phyloP scores from a whole-genome alignment of 768 basidiomycete genomes.

The Naganishia kalamii region DNA sequence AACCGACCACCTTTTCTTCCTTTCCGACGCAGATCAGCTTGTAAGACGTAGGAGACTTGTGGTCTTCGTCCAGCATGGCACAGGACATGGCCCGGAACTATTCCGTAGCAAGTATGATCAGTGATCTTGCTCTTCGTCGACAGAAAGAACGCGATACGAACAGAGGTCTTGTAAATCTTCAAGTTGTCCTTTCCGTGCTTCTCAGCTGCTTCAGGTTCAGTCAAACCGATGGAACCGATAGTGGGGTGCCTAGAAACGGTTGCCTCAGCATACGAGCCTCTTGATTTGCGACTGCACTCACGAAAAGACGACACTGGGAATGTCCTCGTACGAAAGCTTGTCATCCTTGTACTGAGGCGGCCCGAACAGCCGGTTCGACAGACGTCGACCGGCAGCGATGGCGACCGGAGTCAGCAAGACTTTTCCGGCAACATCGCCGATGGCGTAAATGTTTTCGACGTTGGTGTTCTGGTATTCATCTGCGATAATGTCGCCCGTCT shows the following conservation, averaged over 20 bases:
- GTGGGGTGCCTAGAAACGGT: slow-evolving; percentile 67
- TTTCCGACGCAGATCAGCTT: slow-evolving; percentile 80
- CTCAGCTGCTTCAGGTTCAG: slow-evolving; percentile 79
- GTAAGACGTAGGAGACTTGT: slow-evolving; percentile 92
- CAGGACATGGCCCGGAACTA: slow-evolving; percentile 69
- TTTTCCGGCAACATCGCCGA: slow-evolving; percentile 92
- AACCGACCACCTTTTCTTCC: slow-evolving; percentile 91
- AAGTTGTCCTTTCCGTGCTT: slow-evolving; percentile 75
- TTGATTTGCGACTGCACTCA: slow-evolving; percentile 49
- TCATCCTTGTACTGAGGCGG: slow-evolving; percentile 76
- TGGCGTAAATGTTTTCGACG: slow-evolving; percentile 65
- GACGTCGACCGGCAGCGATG: slow-evolving; percentile 84
- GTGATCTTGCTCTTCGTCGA: not conserved
- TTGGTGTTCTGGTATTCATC: slow-evolving; percentile 85
- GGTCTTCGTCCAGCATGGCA: slow-evolving; percentile 76
- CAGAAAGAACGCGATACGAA: slow-evolving; percentile 27
- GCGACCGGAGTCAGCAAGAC: slow-evolving; percentile 92
- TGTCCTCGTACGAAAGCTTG: slow-evolving; percentile 79
- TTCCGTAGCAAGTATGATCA: not conserved
- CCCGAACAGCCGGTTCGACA: slow-evolving; percentile 86
- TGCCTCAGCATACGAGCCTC: not conserved
- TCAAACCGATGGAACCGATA: slow-evolving; percentile 89
- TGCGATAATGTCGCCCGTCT: slow-evolving; percentile 76
- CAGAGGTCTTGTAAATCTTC: slow-evolving; percentile 72
- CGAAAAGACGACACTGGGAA: slow-evolving; percentile 96